phyloP scores from a whole-genome alignment of 2,329 filamentous ascomycete species.

The Pseudogymnoascus sp. region DNA sequence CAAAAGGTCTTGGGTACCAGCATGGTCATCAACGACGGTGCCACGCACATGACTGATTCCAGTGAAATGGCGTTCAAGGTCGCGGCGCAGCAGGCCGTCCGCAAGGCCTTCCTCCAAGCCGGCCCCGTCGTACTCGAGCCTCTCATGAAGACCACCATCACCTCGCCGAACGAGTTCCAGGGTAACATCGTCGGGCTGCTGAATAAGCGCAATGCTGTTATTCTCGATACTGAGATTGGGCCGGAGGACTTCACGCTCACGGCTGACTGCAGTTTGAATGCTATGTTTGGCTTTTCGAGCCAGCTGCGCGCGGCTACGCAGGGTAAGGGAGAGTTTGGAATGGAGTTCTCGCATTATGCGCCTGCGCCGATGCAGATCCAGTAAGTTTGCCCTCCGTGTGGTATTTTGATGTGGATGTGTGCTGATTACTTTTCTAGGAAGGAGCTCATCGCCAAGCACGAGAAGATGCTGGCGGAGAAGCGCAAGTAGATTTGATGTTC shows the following conservation, averaged over 20 bases:
- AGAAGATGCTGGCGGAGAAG: conserved; percentile 59
- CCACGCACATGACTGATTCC: conserved; percentile 95
- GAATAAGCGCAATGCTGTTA: conserved; percentile 94
- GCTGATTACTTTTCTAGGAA: conserved; percentile 36
- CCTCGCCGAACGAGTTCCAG: conserved; percentile 94
- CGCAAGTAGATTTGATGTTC: background rate
- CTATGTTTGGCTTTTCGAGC: conserved; percentile 96
- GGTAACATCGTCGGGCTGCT: conserved; percentile 89
- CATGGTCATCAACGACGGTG: conserved; percentile 94
- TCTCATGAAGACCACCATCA: conserved; percentile 96
- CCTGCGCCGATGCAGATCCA: conserved; percentile 83
- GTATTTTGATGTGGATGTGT: background rate
- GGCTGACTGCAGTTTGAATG: conserved; percentile 88
- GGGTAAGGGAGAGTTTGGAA: conserved; percentile 96
- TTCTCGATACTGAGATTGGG: conserved; percentile 91
- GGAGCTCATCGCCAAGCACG: conserved; percentile 61
- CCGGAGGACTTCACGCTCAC: conserved; percentile 88
- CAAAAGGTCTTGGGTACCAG: conserved; percentile 83
- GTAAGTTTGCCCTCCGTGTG: conserved; percentile 46
- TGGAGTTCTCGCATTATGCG: conserved; percentile 98
- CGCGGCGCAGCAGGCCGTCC: conserved; percentile 93
- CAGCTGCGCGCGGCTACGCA: conserved; percentile 90
- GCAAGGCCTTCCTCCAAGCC: conserved; percentile 79
- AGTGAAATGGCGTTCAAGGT: conserved; percentile 94
- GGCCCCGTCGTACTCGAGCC: conserved; percentile 85